A percentile compares a stretch with the other conserved stretches of the same genome.
Conservation (phyloP, 768 basidiomycete species). For the Paxillus involutus region DNA sequence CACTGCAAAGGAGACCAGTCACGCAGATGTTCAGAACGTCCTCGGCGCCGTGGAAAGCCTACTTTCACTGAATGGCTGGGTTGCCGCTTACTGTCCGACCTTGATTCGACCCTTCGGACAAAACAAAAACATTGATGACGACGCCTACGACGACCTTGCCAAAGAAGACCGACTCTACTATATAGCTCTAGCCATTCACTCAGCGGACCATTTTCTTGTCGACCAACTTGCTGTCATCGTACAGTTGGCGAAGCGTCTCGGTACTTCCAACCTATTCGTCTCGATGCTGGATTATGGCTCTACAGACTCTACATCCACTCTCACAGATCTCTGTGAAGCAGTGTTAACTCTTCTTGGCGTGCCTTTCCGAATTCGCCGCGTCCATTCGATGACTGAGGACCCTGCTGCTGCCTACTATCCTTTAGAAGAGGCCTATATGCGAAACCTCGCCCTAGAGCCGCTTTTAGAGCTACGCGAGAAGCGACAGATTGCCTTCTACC, state of each 20-base stretch:
- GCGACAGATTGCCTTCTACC: conserved; percentile 78
- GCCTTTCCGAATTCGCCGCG: conserved; percentile 89
- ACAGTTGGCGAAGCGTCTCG: conserved; percentile 89
- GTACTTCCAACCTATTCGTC: conserved; percentile 88
- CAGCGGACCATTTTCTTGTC: conserved; percentile 97
- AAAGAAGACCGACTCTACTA: conserved; percentile 86
- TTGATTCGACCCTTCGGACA: conserved; percentile 94
- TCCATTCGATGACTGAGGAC: conserved; percentile 90
- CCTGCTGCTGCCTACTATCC: conserved; percentile 92
- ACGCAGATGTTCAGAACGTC: conserved; percentile 89
- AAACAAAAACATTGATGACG: conserved; percentile 68
- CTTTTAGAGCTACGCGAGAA: conserved; percentile 77
- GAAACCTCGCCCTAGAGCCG: conserved; percentile 91
- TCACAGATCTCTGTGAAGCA: conserved; percentile 93
- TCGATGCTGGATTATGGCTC: conserved; percentile 98
- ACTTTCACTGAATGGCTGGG: conserved; percentile 97
- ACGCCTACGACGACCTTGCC: conserved; percentile 87
- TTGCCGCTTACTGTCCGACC: conserved; percentile 92
- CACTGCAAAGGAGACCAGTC: conserved; percentile 75
- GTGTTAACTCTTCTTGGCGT: conserved; percentile 92
- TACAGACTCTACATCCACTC: conserved; percentile 90
- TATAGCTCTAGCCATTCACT: conserved; percentile 93
- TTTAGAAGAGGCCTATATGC: conserved; percentile 89
- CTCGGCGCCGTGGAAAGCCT: conserved; percentile 89
- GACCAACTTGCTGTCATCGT: conserved; percentile 98